phyloP scores from a whole-genome alignment of 495 filamentous ascomycete species.

The Parathielavia appendiculata region DNA sequence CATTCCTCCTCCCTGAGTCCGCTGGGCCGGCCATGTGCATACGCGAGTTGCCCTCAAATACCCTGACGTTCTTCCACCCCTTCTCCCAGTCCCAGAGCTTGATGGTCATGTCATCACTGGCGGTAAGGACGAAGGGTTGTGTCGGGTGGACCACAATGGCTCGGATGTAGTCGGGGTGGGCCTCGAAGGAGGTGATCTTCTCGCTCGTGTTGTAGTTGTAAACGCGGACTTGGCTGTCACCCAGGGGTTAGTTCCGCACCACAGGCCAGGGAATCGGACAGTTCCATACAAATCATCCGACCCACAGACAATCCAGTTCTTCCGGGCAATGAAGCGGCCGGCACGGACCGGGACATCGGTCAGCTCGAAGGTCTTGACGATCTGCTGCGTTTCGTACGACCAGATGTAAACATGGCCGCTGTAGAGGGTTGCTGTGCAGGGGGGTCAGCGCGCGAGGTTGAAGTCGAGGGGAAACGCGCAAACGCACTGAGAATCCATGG shows the following conservation, averaged over 20 bases:
- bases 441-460: neutral
- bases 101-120: conserved; percentile 99
- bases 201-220: conserved; percentile 99
- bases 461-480: neutral
- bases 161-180: conserved; percentile 97
- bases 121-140: conserved; percentile 92
- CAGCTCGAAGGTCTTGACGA: conserved; percentile 98
- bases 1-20: too few species aligned
- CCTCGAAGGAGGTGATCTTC: conserved; percentile 97
- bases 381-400: conserved; percentile 96
- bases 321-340: conserved; percentile 91
- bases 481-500: conserved; percentile 88
- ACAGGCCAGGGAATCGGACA: neutral
- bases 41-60: conserved; percentile 94
- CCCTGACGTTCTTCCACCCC: conserved; percentile 94
- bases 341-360: conserved; percentile 98
- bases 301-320: conserved; percentile 99
- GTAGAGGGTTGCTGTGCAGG: conserved; percentile 61
- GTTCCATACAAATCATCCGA: conserved; percentile 90
- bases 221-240: conserved; percentile 32
- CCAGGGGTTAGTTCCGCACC: conserved; percentile 6
- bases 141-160: conserved; percentile 96
- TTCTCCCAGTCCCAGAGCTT: conserved; percentile 99
- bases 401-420: conserved; percentile 99
- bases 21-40: too few species aligned